These are phyloP conservation scores for Linnemannia zychae DNA, from an alignment of 192 early-diverging fungal genomes.

Conservation along the genomic window DNA sequence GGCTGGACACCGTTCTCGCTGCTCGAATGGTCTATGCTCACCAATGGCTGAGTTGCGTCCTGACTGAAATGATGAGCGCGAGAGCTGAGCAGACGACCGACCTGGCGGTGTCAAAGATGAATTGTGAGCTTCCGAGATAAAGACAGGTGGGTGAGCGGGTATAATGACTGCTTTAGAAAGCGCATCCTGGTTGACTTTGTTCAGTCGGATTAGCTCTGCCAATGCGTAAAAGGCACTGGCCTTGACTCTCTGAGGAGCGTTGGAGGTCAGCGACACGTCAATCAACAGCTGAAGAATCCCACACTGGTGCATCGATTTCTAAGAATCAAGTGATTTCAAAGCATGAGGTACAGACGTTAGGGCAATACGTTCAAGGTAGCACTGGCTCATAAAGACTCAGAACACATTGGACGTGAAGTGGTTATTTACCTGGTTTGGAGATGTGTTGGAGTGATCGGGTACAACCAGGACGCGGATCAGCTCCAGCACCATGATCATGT, in stretches of 20 bases:
- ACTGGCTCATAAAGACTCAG: neutral
- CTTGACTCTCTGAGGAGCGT: conserved; percentile 83
- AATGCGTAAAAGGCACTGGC: conserved; percentile 89
- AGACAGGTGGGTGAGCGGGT: conserved; percentile 59
- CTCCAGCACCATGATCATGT: conserved; percentile 90
- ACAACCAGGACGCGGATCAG: conserved; percentile 91
- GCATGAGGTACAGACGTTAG: neutral
- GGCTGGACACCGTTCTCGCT: conserved; percentile 77
- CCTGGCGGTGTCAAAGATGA: conserved; percentile 14
- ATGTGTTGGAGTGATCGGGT: conserved; percentile 89
- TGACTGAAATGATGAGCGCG: conserved; percentile 38
- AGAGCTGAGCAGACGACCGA: conserved; percentile 33
- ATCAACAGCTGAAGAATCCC: conserved; percentile 85
- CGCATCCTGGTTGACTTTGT: conserved; percentile 81
- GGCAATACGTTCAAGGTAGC: neutral
- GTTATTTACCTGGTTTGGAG: conserved; percentile 80
- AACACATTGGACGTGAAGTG: neutral
- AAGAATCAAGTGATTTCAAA: neutral
- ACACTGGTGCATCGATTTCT: conserved; percentile 87
- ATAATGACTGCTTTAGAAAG: conserved; percentile 82
- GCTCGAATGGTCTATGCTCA: conserved; percentile 31
- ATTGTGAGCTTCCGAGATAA: neutral
- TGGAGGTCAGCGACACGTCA: conserved; percentile 80
- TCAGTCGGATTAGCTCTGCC: conserved; percentile 84
- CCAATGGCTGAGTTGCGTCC: conserved; percentile 40